Evolutionary conservation across 2,329 filamentous ascomycete genomes (phyloP).

Genomic region (Dactylellina cionopaga): DNA sequence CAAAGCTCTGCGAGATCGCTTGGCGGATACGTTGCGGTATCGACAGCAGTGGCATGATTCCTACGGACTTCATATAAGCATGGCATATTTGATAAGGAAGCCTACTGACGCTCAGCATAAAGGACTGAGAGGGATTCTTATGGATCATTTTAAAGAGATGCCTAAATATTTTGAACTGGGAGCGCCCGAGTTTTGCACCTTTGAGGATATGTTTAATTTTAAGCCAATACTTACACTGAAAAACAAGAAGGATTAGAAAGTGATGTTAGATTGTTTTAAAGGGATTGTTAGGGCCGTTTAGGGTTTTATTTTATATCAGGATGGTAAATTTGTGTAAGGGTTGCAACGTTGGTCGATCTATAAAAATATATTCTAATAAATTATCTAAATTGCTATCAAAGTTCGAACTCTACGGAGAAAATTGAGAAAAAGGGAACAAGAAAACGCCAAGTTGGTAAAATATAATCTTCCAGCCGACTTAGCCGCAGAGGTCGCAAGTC

Average conservation of each 20-base stretch:
- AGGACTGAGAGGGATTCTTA: conserved; percentile 48
- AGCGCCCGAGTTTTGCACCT: conserved; percentile 56
- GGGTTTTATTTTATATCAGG: too few relatives aligned
- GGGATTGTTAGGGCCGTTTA: too few relatives aligned
- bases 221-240: background rate
- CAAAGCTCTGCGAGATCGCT: conserved; percentile 52
- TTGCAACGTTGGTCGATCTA: too few relatives aligned
- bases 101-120: conserved; percentile 41
- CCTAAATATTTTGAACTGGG: conserved; percentile 55
- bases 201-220: conserved; percentile 57
- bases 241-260: background rate
- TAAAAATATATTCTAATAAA: too few relatives aligned
- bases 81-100: conserved; percentile 56
- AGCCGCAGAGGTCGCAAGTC: too few relatives aligned
- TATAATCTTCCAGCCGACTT: too few relatives aligned
- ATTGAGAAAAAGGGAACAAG: too few relatives aligned
- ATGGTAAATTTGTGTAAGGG: too few relatives aligned
- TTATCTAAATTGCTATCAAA: too few relatives aligned
- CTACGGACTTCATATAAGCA: conserved; percentile 56
- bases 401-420: too few relatives aligned
- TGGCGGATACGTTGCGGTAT: conserved; percentile 53
- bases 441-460: too few relatives aligned
- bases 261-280: too few relatives aligned
- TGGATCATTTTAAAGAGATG: conserved; percentile 45
- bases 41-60: conserved; percentile 52